Base-by-base conservation (phyloP, 495 filamentous ascomycete genomes). In the Neurospora sp. region DNA sequence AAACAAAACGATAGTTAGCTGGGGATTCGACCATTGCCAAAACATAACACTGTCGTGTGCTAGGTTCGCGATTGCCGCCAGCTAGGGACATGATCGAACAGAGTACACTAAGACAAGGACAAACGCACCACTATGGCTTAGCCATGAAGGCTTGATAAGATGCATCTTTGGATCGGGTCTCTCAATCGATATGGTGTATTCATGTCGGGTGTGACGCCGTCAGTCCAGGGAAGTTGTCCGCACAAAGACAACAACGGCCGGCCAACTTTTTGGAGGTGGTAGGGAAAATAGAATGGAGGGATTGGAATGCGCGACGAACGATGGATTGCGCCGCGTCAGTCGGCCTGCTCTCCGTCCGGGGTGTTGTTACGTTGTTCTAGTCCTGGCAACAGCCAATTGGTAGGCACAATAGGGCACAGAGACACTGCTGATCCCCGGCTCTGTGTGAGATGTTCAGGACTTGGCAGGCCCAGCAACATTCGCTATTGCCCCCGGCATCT, bases 141-240 rank as follows among this genome's bases (percentile, higher is more conserved):
- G 89, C 94, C 94, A 98, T 74, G 90, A 88, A 73, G 95, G 95
- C 86, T 94, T 96, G 81, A 97, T 92, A 82, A 97, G 91, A 85
- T 91, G 91, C 95, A 98, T 87, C 74, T 69, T 79, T 35, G 74
- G 27, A 44, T 71, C 41, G 35, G 71, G 40, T 65, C 42, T 70
- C 70, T 41, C 74, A 75, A 74, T 74, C 16, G 68, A 73, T 70
- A 78, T 42, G 69, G 72, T 72, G 70, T 73, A 72, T 40, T 80
- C 77, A 80, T 80, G 77, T 78, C 80, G 78, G 72, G 65, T 68
- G 71, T 40, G 39, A 31, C 53, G 27, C 53, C 53, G 69, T 40
- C 39, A 39, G 40, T 72, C 40, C 22, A 18, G 14, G 22, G 18
- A 22, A 41, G 35, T 40, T 69, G 53, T 69, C 39, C 37, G 70